Base-by-base conservation (phyloP, 371 early-diverging fungal genomes). In the Blyttiomyces sp. region DNA sequence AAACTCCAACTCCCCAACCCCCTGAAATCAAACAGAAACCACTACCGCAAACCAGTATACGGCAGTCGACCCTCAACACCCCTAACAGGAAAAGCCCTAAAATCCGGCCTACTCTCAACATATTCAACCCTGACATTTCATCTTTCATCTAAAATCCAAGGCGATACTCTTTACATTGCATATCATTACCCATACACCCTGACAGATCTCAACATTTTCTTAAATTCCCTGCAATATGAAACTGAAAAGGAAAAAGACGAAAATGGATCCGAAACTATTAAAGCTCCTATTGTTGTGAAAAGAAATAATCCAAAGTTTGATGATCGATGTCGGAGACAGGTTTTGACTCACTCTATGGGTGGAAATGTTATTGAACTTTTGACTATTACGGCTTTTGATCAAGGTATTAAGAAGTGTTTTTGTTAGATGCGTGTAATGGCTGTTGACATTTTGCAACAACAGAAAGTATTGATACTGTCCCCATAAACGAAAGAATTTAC, bases 131-230 rank as follows among this genome's bases (percentile, higher is more conserved):
- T 77, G 2, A 54, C 69, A 21, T 72, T 77, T 43, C 35, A 56
- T 19, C 35, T 75, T 11, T 35, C 64, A 32, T 55, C 54, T 23
- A 45, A 50, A 1, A 27, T 43, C 35, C 54, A 28, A 33, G 48
- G 56, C 21, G 80, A 79, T 51, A 66, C 58, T 4, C 59, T 64
- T 27, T 75, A 45, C 33, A 43, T 79, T 33, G 80, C 80, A 4
- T 79, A 79, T 55, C 74, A 74, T 54, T 79, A 76, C 45, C 80
- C 80, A 33, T 79, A 79, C 59, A 79, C 80, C 0, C 66, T 68
- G 24, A 56, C 73, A 0, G 76, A 79, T 52, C 52, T 75, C 19
- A 54, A 35, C 19, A 36, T 50, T 6, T 54, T 54, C 30, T 50
- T 65, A 3, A 54, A 59, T 32, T 28, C 54, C 24, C 54, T 59